phyloP scores from a whole-genome alignment of 495 filamentous ascomycete species.

The Penicillium steckii region DNA sequence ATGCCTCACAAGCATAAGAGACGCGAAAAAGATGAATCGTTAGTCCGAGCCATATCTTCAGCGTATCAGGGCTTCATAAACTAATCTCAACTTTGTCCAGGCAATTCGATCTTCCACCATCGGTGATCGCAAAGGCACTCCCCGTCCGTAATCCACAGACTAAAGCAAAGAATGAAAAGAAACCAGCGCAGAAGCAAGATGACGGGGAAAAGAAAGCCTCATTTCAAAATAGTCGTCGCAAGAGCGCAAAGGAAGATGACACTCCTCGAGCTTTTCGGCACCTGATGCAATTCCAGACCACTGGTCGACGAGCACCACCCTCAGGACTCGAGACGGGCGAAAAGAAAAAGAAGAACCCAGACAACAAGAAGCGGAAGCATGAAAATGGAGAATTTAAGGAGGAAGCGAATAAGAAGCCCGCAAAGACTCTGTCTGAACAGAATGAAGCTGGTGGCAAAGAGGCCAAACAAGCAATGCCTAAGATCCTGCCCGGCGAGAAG shows the following conservation, averaged over 20 bases:
- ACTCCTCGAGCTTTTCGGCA: conserved; percentile 83
- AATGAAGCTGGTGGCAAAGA: conserved; percentile 15
- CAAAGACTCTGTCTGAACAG: conserved; percentile 5
- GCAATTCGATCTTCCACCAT: conserved; percentile 75
- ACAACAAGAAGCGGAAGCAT: conserved; percentile 52
- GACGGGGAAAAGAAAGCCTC: conserved; percentile 18
- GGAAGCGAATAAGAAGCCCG: conserved; percentile 19
- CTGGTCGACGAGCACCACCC: conserved; percentile 52
- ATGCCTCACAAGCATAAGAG: conserved; percentile 89
- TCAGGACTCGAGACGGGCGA: conserved; percentile 70
- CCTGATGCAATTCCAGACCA: conserved; percentile 66
- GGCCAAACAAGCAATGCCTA: conserved; percentile 44
- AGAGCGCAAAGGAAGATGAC: conserved; percentile 60
- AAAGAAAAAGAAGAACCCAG: conserved; percentile 23
- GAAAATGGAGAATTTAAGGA: conserved; percentile 12
- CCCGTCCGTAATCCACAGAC: conserved; percentile 48
- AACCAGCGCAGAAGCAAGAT: conserved; percentile 16
- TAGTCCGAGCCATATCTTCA: conserved; percentile 11
- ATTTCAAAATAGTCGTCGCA: conserved; percentile 34
- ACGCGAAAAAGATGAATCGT: conserved; percentile 50
- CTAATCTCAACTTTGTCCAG: conserved; percentile 11
- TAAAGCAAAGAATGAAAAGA: conserved; percentile 25
- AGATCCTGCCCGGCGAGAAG: conserved; percentile 77
- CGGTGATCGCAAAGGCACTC: conserved; percentile 66
- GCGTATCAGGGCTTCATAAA: not conserved